Conservation (phyloP, 2,329 filamentous ascomycete species). For the Samsoniella hepiali region DNA sequence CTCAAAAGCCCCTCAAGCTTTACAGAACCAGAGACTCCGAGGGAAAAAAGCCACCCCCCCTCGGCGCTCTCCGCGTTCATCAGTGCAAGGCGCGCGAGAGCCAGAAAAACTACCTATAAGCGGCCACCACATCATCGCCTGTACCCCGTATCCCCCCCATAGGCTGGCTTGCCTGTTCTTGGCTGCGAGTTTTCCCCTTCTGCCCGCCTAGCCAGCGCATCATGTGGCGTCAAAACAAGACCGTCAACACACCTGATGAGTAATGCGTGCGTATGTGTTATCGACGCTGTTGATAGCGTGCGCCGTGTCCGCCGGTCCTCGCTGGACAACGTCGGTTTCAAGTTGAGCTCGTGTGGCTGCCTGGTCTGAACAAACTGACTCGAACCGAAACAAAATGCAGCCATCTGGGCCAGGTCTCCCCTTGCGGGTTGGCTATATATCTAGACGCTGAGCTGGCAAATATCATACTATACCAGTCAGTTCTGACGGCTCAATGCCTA, state of each 20-base stretch:
- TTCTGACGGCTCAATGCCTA: too few species aligned
- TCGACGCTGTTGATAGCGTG: background rate
- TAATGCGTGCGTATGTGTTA: background rate
- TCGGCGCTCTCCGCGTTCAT: background rate
- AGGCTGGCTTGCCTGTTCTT: background rate
- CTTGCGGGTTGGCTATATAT: too few species aligned
- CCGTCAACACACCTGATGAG: background rate
- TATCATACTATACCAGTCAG: too few species aligned
- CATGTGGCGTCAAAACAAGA: constrained; percentile 13
- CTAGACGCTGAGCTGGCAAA: background rate
- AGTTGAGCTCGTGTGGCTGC: background rate
- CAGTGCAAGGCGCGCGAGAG: background rate
- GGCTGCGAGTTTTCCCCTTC: background rate
- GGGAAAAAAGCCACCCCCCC: background rate
- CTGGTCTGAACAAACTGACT: background rate
- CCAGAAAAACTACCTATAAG: background rate
- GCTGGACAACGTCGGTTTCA: constrained; percentile 1
- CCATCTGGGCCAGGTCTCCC: too few species aligned
- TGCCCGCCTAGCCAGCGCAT: constrained; percentile 11
- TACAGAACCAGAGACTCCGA: background rate
- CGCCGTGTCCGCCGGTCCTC: background rate
- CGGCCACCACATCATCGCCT: background rate
- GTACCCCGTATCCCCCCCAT: background rate
- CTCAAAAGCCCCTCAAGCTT: too few species aligned
- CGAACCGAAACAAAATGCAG: background rate